Percentiles rank a stretch among this genome's conserved stretches.
Conservation (phyloP, 1,284 basidiomycete genomes). For the Coniferiporia weirii region DNA sequence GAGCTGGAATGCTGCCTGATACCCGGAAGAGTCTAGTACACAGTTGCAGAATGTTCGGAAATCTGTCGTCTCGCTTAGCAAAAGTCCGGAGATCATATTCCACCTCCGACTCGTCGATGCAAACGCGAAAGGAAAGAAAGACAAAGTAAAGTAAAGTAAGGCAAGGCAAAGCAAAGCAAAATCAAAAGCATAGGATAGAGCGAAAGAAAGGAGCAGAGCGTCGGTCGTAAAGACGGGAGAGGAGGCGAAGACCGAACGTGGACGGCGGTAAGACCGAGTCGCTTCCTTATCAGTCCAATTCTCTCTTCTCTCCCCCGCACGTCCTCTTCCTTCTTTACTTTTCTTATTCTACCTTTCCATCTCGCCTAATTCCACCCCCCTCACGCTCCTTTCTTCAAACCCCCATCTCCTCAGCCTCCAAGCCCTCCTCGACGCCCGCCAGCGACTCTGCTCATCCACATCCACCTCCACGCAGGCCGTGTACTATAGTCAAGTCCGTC, state of each 20-base stretch:
- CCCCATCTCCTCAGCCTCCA: not conserved
- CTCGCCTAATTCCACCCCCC: not conserved
- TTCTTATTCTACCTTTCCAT: conserved; percentile 1
- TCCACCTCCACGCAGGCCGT: conserved; percentile 4
- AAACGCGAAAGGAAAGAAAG: too few relatives aligned
- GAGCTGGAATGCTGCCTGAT: too few relatives aligned
- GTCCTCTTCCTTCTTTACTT: conserved; percentile 4
- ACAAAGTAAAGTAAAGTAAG: too few relatives aligned
- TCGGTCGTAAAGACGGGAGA: too few relatives aligned
- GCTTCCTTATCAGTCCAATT: not conserved
- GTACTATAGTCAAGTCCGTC: not conserved
- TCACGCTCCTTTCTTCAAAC: not conserved
- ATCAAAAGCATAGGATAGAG: too few relatives aligned
- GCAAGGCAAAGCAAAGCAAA: too few relatives aligned
- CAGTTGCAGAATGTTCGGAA: too few relatives aligned
- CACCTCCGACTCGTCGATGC: too few relatives aligned
- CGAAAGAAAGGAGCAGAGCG: too few relatives aligned
- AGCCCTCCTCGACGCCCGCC: not conserved
- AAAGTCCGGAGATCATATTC: too few relatives aligned
- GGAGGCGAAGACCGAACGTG: not conserved
- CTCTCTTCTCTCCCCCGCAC: not conserved
- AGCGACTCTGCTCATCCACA: not conserved
- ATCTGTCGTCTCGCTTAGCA: too few relatives aligned
- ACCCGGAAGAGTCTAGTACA: too few relatives aligned
- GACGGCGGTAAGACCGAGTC: not conserved